Base-by-base conservation (phyloP, 1,139 yeast species). In the Tardiomyces digboiensis region DNA sequence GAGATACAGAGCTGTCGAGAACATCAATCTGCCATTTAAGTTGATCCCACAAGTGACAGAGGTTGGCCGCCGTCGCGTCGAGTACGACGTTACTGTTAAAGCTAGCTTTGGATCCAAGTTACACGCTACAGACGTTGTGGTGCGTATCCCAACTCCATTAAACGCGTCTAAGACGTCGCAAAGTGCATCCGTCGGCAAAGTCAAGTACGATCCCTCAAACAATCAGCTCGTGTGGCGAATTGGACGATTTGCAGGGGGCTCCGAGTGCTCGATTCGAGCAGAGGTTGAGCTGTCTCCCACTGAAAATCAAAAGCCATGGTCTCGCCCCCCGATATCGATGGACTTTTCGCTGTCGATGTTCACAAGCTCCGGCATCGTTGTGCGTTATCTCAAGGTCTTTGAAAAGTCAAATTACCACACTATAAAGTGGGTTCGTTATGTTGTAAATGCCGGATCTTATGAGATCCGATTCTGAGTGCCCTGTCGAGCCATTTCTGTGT, bases 401-500 rank as follows among this genome's bases (percentile, higher is more conserved):
- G 95, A 86, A 57, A 75, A 71, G 55, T 54, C 75, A 8, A 78
- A 77, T 49, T 83, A 85, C 64, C 68, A 75, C 40, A 80, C 95
- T 1, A 79, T 86, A 19, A 89, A 89, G 59, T 88, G 95, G 94
- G 93, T 88, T 39, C 76, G 85, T 55, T 89, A 89, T 60, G 62
- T 75, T 18, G 75, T 89, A 1, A 75, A 72, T 50, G 80, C 89
- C 0, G 95, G 95, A 1, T 76, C 84, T 5, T 87, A 85, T 55
- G 96, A 87, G 50, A 72, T 86, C 13, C 68, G 95, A 47, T 79
- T 79, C 50, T 82, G n/a, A n/a, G n/a, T n/a, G n/a, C n/a, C n/a
- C n/a, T n/a, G n/a, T n/a, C n/a, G n/a, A n/a, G n/a, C n/a, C n/a
- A n/a, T n/a, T n/a, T n/a, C n/a, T n/a, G n/a, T n/a, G n/a, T n/a